These are phyloP conservation scores for Knufia petricola DNA, from an alignment of 2,329 filamentous ascomycete species.

Conservation along the genomic window DNA sequence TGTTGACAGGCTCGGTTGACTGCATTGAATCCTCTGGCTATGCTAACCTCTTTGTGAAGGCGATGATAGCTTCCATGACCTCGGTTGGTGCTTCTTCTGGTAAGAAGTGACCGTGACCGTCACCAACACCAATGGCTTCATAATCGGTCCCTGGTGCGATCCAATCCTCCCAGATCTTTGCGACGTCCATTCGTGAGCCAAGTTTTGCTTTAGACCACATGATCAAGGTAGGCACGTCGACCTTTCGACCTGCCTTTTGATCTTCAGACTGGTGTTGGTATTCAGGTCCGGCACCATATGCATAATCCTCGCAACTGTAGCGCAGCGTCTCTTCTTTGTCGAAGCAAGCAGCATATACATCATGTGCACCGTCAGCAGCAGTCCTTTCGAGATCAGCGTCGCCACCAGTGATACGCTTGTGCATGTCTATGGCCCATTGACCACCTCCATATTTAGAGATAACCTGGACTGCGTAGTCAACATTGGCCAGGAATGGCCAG, in stretches of 20 bases:
- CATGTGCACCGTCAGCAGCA: conserved; percentile 30
- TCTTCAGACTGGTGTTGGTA: conserved; percentile 36
- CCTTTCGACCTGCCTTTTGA: conserved; percentile 36
- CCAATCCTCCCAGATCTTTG: conserved; percentile 42
- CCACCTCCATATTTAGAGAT: conserved; percentile 36
- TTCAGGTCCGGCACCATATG: conserved; percentile 36
- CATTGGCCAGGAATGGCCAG: conserved; percentile 44
- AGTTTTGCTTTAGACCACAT: conserved; percentile 37
- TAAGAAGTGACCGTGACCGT: conserved; percentile 36
- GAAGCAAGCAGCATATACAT: conserved; percentile 38
- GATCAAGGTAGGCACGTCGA: conserved; percentile 35
- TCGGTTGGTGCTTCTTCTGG: conserved; percentile 36
- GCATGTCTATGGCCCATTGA: conserved; percentile 29
- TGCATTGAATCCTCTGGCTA: neutral
- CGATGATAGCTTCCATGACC: conserved; percentile 14
- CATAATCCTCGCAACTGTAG: conserved; percentile 41
- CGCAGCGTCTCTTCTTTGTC: conserved; percentile 33
- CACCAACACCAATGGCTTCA: conserved; percentile 17
- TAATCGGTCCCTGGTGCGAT: conserved; percentile 24
- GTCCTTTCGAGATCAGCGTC: conserved; percentile 15
- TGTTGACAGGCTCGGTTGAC: no score
- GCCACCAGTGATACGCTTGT: conserved; percentile 27
- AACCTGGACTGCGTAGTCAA: conserved; percentile 34
- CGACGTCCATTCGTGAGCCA: conserved; percentile 30
- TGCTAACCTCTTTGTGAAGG: conserved; percentile 15